A percentile compares a stretch with the other conserved stretches of the same genome.
Conservation (phyloP, 2,329 filamentous ascomycete species). For the Colletotrichum lupini region DNA sequence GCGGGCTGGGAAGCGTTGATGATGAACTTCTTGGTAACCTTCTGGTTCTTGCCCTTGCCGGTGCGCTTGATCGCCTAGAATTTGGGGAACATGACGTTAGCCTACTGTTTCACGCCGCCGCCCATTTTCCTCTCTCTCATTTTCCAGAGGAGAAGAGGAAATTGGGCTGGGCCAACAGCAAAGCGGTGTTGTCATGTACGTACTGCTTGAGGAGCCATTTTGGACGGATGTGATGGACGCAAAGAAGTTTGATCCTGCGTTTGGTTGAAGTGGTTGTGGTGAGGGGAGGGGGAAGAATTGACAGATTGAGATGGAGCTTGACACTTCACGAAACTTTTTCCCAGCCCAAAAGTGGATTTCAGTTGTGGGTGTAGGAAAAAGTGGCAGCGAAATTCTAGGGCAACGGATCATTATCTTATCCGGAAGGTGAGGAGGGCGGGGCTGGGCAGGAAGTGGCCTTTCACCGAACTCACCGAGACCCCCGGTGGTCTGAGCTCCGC, state of each 20-base stretch:
- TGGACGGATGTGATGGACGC: conserved; percentile 58
- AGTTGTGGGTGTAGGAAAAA: conserved; percentile 25
- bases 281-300: conserved; percentile 20
- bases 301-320: conserved; percentile 27
- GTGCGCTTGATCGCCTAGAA: conserved; percentile 65
- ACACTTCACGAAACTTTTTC: conserved; percentile 19
- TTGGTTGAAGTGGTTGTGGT: conserved; percentile 45
- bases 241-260: conserved; percentile 89
- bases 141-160: conserved; percentile 4
- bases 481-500: background rate
- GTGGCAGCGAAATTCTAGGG: conserved; percentile 27
- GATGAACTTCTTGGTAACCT: conserved; percentile 96
- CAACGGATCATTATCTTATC: conserved; percentile 25
- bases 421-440: background rate
- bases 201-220: conserved; percentile 93
- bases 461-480: background rate
- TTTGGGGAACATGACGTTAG: conserved; percentile 78
- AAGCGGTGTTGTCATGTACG: conserved; percentile 80
- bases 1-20: conserved; percentile 99
- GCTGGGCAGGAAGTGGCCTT: too few relatives aligned
- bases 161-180: conserved; percentile 82
- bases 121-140: conserved; percentile 42
- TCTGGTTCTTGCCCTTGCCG: conserved; percentile 73
- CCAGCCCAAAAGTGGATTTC: background rate
- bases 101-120: conserved; percentile 87